phyloP scores from a whole-genome alignment of 768 basidiomycete species.

The Agrocybe chaxingu region DNA sequence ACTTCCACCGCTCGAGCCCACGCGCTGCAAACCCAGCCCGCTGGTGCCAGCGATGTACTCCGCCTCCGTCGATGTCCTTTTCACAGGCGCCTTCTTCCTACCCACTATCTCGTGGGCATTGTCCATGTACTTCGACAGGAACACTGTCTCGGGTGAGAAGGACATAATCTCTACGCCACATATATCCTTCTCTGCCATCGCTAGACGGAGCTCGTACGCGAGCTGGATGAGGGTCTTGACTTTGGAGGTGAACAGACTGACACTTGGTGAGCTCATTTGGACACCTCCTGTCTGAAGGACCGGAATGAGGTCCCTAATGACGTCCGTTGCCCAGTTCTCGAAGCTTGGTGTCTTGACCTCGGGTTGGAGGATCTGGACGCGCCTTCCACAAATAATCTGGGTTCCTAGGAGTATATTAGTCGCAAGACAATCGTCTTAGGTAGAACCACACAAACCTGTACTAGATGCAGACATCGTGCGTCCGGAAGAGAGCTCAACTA shows the following conservation, averaged over 20 bases:
- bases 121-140: constrained; percentile 15
- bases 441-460: not conserved
- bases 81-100: constrained; percentile 1
- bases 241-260: constrained; percentile 13
- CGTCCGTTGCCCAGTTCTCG: constrained; percentile 18
- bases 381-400: constrained; percentile 15
- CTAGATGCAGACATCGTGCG: constrained; percentile 1
- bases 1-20: not conserved
- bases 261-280: constrained; percentile 8
- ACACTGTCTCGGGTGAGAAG: constrained; percentile 11
- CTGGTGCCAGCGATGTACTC: constrained; percentile 18
- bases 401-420: not conserved
- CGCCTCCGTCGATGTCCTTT: constrained; percentile 1
- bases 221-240: constrained; percentile 16
- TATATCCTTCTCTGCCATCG: constrained; percentile 20
- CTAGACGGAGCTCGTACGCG: constrained; percentile 20
- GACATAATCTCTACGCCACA: constrained; percentile 17
- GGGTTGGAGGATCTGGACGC: constrained; percentile 14
- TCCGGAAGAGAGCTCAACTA: constrained; percentile 16
- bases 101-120: constrained; percentile 12
- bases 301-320: constrained; percentile 11
- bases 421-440: not conserved
- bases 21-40: constrained; percentile 17
- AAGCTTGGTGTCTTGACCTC: constrained; percentile 7
- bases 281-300: constrained; percentile 15